A percentile compares a stretch with the other conserved stretches of the same genome.
phyloP scores from a whole-genome alignment of 1,284 basidiomycete species.

The Leccinum fuscescens region DNA sequence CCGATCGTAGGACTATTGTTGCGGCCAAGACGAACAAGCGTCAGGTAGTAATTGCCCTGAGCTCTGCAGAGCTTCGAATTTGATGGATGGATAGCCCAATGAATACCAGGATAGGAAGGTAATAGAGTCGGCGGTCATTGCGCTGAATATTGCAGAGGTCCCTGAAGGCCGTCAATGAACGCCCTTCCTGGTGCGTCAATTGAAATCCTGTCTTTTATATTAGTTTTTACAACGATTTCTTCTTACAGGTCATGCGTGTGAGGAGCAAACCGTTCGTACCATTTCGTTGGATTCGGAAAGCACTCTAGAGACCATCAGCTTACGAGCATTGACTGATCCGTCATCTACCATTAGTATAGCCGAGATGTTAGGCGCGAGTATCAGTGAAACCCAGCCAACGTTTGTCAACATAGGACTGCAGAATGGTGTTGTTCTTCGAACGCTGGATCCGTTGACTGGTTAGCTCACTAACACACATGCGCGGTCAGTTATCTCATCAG shows the following conservation, averaged over 20 bases:
- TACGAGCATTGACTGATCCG: constrained; percentile 95
- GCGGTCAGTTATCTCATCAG: too few relatives aligned
- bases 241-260: constrained; percentile 90
- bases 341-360: constrained; percentile 96
- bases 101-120: constrained; percentile 83
- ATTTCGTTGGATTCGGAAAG: constrained; percentile 95
- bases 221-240: constrained; percentile 5
- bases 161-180: constrained; percentile 78
- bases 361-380: constrained; percentile 94
- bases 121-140: constrained; percentile 92
- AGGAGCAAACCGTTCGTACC: constrained; percentile 97
- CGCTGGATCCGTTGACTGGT: constrained; percentile 92
- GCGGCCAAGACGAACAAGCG: constrained; percentile 91
- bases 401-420: constrained; percentile 98
- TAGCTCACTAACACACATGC: constrained; percentile 75
- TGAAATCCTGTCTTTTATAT: not conserved
- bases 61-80: constrained; percentile 92
- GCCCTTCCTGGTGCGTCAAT: constrained; percentile 76
- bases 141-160: constrained; percentile 49
- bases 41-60: constrained; percentile 91
- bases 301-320: constrained; percentile 91
- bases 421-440: constrained; percentile 94
- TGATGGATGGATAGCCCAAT: constrained; percentile 83
- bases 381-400: constrained; percentile 94
- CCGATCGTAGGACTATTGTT: constrained; percentile 79